phyloP scores from a whole-genome alignment of 768 basidiomycete genomes.

The Suillus paluster region DNA sequence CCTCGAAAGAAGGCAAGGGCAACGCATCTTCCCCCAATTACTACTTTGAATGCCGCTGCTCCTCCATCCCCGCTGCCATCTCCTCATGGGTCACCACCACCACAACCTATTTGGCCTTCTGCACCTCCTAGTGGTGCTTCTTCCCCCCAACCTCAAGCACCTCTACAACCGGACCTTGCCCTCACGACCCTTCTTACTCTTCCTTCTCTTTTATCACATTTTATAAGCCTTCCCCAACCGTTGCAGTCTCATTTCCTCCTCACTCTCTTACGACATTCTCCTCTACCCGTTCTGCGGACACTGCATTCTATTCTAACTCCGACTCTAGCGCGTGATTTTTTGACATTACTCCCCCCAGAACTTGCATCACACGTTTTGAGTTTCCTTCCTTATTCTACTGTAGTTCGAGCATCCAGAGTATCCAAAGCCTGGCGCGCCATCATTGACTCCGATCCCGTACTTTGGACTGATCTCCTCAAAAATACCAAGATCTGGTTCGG shows the following conservation, averaged over 20 bases:
- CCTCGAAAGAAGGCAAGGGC: slow-evolving; percentile 81
- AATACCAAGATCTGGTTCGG: slow-evolving; percentile 90
- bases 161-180: slow-evolving; percentile 80
- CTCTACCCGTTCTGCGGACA: slow-evolving; percentile 88
- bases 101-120: slow-evolving; percentile 78
- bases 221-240: slow-evolving; percentile 74
- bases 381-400: slow-evolving; percentile 79
- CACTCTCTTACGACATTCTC: slow-evolving; percentile 89
- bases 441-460: slow-evolving; percentile 86
- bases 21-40: slow-evolving; percentile 59
- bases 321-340: slow-evolving; percentile 92
- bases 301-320: slow-evolving; percentile 88
- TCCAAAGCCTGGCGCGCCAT: slow-evolving; percentile 89
- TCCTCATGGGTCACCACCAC: slow-evolving; percentile 82
- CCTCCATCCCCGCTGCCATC: slow-evolving; percentile 87
- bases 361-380: slow-evolving; percentile 88
- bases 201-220: slow-evolving; percentile 81
- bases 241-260: slow-evolving; percentile 94
- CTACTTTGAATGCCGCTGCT: slow-evolving; percentile 72
- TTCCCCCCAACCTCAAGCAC: slow-evolving; percentile 69
- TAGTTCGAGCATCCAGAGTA: slow-evolving; percentile 88
- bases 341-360: slow-evolving; percentile 90
- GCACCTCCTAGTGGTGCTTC: slow-evolving; percentile 80
- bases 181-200: slow-evolving; percentile 86
- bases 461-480: slow-evolving; percentile 89